phyloP scores from a whole-genome alignment of 164 flowering plant genomes.

The Annona squamosa region DNA sequence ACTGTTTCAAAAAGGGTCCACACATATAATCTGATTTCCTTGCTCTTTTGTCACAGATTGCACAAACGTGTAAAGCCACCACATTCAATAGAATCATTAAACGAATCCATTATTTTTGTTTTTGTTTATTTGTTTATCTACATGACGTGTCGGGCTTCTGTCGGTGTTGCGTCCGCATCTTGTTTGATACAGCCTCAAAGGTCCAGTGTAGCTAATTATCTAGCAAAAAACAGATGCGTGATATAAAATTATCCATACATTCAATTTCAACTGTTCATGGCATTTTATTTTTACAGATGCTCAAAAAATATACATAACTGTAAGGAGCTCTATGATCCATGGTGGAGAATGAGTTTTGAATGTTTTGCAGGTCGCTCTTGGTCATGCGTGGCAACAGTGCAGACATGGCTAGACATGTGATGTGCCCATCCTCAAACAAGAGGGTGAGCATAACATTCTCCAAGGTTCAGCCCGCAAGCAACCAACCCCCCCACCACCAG shows the following conservation, averaged over 20 bases:
- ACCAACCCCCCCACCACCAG: conserved; percentile 13
- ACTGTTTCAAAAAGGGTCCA: too few species aligned
- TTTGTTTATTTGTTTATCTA: background rate
- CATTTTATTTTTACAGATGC: background rate
- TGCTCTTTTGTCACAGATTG: too few species aligned
- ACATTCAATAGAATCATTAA: too few species aligned
- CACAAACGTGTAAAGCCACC: too few species aligned
- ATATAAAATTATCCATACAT: background rate
- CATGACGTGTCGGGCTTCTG: background rate
- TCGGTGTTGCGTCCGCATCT: background rate
- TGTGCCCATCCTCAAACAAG: conserved; percentile 64
- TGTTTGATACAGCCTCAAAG: background rate
- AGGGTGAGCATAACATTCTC: conserved; percentile 77
- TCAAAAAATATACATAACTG: too few species aligned
- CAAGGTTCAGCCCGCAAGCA: conserved; percentile 46
- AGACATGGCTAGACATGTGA: conserved; percentile 75
- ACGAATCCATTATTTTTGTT: too few species aligned
- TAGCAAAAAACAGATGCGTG: background rate
- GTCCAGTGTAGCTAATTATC: background rate
- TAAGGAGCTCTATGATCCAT: background rate
- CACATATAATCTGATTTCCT: too few species aligned
- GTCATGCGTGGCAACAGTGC: conserved; percentile 92
- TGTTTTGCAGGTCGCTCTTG: conserved; percentile 60
- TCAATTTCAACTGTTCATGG: background rate
- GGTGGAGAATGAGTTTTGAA: background rate